Conservation (phyloP, 164 flowering plant species). For the Stephania japonica region DNA sequence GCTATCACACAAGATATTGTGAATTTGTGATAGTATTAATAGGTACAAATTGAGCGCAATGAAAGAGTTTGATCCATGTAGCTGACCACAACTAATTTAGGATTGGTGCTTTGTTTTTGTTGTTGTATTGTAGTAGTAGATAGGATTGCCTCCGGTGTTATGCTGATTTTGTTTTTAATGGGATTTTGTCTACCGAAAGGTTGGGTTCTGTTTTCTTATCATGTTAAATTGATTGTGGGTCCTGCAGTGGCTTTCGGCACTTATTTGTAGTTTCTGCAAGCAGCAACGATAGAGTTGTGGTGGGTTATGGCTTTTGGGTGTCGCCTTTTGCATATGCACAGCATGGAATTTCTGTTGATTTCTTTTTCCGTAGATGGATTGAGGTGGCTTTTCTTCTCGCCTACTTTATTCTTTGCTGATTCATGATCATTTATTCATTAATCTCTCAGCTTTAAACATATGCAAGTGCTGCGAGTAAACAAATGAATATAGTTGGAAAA, state of each 20-base stretch:
- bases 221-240: background rate
- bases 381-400: too few species aligned
- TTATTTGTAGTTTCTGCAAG: background rate
- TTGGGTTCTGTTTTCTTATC: constrained; percentile 17
- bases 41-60: too few species aligned
- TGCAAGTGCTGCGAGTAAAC: background rate
- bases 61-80: too few species aligned
- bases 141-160: constrained; percentile 68
- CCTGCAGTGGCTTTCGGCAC: background rate
- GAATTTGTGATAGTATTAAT: too few species aligned
- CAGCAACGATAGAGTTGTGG: constrained; percentile 68
- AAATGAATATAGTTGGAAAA: background rate
- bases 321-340: constrained; percentile 89
- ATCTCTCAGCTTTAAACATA: background rate
- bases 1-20: constrained; percentile 61
- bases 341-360: constrained; percentile 61
- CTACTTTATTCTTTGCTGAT: too few species aligned
- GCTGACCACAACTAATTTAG: too few species aligned
- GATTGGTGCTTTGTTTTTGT: too few species aligned
- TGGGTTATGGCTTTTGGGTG: constrained; percentile 86
- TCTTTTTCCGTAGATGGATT: too few species aligned
- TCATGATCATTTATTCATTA: constrained; percentile 1
- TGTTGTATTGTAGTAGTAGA: constrained; percentile 42
- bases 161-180: constrained; percentile 47
- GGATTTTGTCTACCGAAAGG: constrained; percentile 92